A percentile compares a stretch with the other conserved stretches of the same genome.
Evolutionary conservation across 768 basidiomycete genomes (phyloP).

Genomic region (Tulasnella sp.): DNA sequence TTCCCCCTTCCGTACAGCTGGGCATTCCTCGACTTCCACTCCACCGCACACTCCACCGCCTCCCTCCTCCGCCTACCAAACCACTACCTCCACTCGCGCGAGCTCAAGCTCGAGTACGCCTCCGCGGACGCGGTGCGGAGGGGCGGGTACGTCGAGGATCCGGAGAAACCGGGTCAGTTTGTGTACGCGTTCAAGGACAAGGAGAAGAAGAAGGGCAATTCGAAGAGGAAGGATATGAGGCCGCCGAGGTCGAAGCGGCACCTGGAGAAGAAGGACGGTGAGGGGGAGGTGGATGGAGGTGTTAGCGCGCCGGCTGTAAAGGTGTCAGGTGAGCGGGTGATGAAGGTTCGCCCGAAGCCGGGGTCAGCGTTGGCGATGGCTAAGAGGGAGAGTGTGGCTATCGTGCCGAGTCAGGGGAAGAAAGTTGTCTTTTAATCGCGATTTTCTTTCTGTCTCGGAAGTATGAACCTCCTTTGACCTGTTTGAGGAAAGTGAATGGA

Average conservation of each 20-base stretch:
- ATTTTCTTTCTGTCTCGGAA: too few relatives aligned
- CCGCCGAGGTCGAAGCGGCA: constrained; percentile 8
- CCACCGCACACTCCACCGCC: constrained; percentile 63
- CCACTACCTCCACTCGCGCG: constrained; percentile 70
- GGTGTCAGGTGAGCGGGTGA: constrained; percentile 24
- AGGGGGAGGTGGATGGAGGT: background rate
- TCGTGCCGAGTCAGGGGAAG: constrained; percentile 55
- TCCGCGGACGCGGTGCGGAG: constrained; percentile 78
- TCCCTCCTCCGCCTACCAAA: constrained; percentile 77
- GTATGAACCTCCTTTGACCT: too few relatives aligned
- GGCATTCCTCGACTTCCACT: constrained; percentile 86
- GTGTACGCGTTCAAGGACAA: background rate
- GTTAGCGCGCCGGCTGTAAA: constrained; percentile 5
- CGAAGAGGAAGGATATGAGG: background rate
- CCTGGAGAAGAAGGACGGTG: constrained; percentile 16
- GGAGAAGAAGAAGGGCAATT: background rate
- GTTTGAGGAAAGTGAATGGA: too few relatives aligned
- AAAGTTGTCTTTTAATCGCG: constrained; percentile 69
- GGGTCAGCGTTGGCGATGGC: constrained; percentile 73
- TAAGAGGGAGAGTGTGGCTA: constrained; percentile 63
- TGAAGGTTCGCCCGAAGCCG: constrained; percentile 50
- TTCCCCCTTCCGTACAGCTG: too few relatives aligned
- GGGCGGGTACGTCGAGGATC: constrained; percentile 35
- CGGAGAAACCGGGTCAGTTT: constrained; percentile 3
- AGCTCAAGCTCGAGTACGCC: constrained; percentile 83